Base-by-base conservation (phyloP, 192 early-diverging fungal genomes). In the Entophlyctis luteolus region DNA sequence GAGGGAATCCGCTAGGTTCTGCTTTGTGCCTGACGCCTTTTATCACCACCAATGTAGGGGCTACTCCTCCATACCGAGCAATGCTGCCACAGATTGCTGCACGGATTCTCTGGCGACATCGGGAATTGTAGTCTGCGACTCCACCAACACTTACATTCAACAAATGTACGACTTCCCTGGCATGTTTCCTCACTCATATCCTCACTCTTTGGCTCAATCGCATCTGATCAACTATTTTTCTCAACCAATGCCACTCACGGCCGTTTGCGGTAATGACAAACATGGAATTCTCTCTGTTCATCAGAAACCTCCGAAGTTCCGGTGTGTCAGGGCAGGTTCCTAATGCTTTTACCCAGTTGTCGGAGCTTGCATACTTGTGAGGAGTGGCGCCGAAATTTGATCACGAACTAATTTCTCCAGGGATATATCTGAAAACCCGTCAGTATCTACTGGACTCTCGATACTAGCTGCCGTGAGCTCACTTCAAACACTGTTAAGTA, bases 351-450 rank as follows among this genome's bases (percentile, higher is more conserved):
- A 63, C 1, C 10, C 34, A 4, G 27, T 49, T 63, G 46, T 3
- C 1, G 27, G n/a, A 32, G 1, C 4, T 20, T 18, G 4, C 46
- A 29, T 12, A n/a, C 14, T 12, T 0, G 28, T 49, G 18, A 49
- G 60, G 18, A 20, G 1, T 0, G 8, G 14, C n/a, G n/a, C n/a
- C n/a, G n/a, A n/a, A n/a, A n/a, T n/a, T n/a, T n/a, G n/a, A n/a
- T n/a, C n/a, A n/a, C n/a, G n/a, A n/a, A n/a, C n/a, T n/a, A n/a
- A n/a, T n/a, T n/a, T n/a, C n/a, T n/a, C n/a, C n/a, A n/a, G n/a
- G n/a, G 60, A 63, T 33, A 63, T 63, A 29, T 63, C 60, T 16
- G 20, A 49, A 1, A 63, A 63, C 46, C 60, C 46, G 6, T 25
- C 1, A 2, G 60, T 63, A 12, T 20, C 42, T 20, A 22, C 48